phyloP scores from a whole-genome alignment of 805 yeast species.

The Metschnikowia chrysomelidarum region DNA sequence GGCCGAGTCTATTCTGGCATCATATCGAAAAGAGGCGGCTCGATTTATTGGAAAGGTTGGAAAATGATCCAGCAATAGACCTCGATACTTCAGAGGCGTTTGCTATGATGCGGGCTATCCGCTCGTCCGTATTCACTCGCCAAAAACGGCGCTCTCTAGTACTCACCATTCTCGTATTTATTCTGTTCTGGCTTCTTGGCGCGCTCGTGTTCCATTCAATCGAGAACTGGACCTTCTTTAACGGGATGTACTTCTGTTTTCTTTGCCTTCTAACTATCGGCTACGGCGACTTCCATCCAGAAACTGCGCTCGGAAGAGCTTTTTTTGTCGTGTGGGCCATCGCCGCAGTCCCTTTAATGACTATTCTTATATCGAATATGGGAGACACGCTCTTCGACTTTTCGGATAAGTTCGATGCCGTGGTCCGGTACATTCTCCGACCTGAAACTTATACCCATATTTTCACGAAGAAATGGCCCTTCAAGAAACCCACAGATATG shows the following conservation, averaged over 20 bases:
- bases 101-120: slow-evolving; percentile 51
- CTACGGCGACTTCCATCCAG: slow-evolving; percentile 74
- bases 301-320: slow-evolving; percentile 60
- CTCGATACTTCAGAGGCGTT: slow-evolving; percentile 49
- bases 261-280: slow-evolving; percentile 79
- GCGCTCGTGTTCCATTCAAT: slow-evolving; percentile 57
- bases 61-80: slow-evolving; percentile 13
- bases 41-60: slow-evolving; percentile 24
- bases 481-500: no score
- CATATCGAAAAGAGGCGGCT: slow-evolving; percentile 52
- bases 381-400: slow-evolving; percentile 56
- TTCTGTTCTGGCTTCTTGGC: slow-evolving; percentile 70
- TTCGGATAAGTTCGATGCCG: slow-evolving; percentile 18
- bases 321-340: slow-evolving; percentile 81
- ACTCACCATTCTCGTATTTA: slow-evolving; percentile 43
- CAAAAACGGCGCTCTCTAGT: slow-evolving; percentile 42
- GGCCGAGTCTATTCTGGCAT: slow-evolving; percentile 67
- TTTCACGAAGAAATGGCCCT: slow-evolving; percentile 1
- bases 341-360: slow-evolving; percentile 84
- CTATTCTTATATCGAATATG: slow-evolving; percentile 67
- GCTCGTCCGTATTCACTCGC: slow-evolving; percentile 35
- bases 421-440: slow-evolving; percentile 7
- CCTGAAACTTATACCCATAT: slow-evolving; percentile 8
- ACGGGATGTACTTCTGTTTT: slow-evolving; percentile 72
- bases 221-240: slow-evolving; percentile 73